Base-by-base conservation (phyloP, 1,139 yeast species). In the Candida smagusa region DNA sequence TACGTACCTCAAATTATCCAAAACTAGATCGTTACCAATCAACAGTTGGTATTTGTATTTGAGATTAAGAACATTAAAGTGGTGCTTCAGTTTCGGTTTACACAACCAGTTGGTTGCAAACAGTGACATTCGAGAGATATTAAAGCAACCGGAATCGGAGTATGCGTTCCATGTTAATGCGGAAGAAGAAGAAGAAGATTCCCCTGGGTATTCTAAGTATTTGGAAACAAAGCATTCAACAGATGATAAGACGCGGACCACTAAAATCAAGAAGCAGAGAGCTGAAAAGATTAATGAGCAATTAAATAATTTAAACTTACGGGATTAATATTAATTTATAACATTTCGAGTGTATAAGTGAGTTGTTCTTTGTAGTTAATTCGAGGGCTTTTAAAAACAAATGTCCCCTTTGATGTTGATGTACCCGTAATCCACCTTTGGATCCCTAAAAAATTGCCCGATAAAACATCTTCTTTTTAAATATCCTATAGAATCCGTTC, bases 1-100 rank as follows among this genome's bases (percentile, higher is more conserved):
- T 2, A 68, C 81, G 3, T 78, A 75, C 39, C 66, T 81, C 42
- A 77, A 74, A 44, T 57, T 82, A 37, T 72, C 79, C 16, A 75
- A 77, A 48, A 65, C 78, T 26, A 77, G 72, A 53, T 65, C 81
- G 3, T 60, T 84, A 37, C 71, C 79, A n/a, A 74, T 84, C 28
- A 76, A 73, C 44, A 70, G 83, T 22, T 84, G 94, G 94, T 74
- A 65, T 46, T 72, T 81, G 40, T 76, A 81, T 48, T 58, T 80
- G 36, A 67, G 89, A 41, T 63, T 83, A 38, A 72, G 80, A 40
- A 80, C 77, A 45, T 67, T 84, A 52, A 77, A 78, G 50, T 84
- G 88, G 84, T 71, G 81, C n/a, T 82, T 79, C 52, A 81, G 85
- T 30, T 74, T 77, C 29, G 87, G 87, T 2, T 70, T 83, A 12